A percentile compares a stretch with the other conserved stretches of the same genome.
Conservation (phyloP, 2,329 filamentous ascomycete species). For the Pseudomassariella vexata region DNA sequence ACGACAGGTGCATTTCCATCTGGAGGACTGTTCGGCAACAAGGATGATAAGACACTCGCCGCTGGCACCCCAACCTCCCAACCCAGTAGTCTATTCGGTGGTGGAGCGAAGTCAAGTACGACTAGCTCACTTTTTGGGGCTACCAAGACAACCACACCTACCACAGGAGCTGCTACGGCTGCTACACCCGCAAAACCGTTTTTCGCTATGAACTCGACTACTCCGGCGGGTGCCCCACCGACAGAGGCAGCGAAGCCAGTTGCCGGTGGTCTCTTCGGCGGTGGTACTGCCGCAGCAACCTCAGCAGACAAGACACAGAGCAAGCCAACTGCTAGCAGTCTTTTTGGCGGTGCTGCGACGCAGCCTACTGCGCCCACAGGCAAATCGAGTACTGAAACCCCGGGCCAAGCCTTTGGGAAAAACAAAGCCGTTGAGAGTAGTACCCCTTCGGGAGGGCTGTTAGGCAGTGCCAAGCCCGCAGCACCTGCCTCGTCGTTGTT, state of each 20-base stretch:
- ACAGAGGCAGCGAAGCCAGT: slow-evolving; percentile 25
- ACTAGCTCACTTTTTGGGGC: slow-evolving; percentile 16
- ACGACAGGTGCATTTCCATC: slow-evolving; percentile 13
- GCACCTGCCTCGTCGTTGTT: slow-evolving; percentile 18
- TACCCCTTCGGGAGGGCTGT: slow-evolving; percentile 11
- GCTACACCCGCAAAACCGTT: slow-evolving; percentile 42
- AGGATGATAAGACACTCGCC: slow-evolving; percentile 14
- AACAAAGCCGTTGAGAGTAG: slow-evolving; percentile 11
- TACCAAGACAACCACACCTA: slow-evolving; percentile 11
- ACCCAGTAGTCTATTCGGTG: slow-evolving; percentile 17
- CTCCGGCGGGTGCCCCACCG: slow-evolving; percentile 50
- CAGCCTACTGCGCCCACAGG: slow-evolving; percentile 1
- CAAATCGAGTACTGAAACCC: no score
- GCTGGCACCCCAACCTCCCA: slow-evolving; percentile 16
- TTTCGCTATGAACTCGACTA: slow-evolving; percentile 44
- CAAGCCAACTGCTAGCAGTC: slow-evolving; percentile 20
- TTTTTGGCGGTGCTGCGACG: slow-evolving; percentile 19
- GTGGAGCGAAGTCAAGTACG: slow-evolving; percentile 10
- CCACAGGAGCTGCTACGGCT: slow-evolving; percentile 17
- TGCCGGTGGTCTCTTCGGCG: slow-evolving; percentile 14
- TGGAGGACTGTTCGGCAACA: slow-evolving; percentile 21
- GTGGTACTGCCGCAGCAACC: slow-evolving; percentile 18
- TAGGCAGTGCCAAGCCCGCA: slow-evolving; percentile 18
- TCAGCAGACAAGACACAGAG: slow-evolving; percentile 20
- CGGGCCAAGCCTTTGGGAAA: slow-evolving; percentile 14